Evolutionary conservation across 1,284 basidiomycete genomes (phyloP), one percentile per base, ranked within the genome.

Genomic region (Ceratobasidium sp.): DNA sequence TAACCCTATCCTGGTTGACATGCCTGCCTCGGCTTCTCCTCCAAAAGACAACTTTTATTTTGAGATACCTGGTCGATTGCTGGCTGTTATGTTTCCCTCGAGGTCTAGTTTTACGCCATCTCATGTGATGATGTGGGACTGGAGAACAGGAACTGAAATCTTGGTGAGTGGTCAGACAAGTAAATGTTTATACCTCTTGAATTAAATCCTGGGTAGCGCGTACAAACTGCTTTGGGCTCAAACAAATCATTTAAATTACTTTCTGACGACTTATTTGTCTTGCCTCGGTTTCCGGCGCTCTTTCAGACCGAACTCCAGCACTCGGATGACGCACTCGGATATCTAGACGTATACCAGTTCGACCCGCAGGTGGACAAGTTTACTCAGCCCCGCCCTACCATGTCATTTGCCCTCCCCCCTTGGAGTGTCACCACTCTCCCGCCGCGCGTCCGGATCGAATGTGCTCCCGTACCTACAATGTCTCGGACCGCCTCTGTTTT

Each of bases 91-190:
- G 2, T 63, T 46, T n/a, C 2, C 14, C 7, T 16, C 58, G n/a
- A 46, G n/a, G 1, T 30, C 26, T 13, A 2, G 28, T 13, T 8
- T 4, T 35, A 30, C 44, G 16, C 58, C 58, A 23, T 30, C 38
- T 32, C 26, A 63, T 32, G 16, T 21, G 9, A 32, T 47, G 46
- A 55, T 69, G 1, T 69, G 66, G 66, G 52, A 69, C 38, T 69
- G 66, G 66, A 35, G 28, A 18, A 69, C 52, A 13, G 64, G 64
- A 13, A 23, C 18, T 30, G 9, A 44, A 11, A 35, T 69, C 9
- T 44, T 43, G 38, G 66, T 69, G 35, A 16, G 66, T n/a, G 43
- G 23, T 3, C n/a, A n/a, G n/a, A n/a, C n/a, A n/a, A n/a, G n/a
- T n/a, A n/a, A n/a, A n/a, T n/a, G n/a, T n/a, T n/a, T n/a, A n/a